These are phyloP conservation scores for Barbarea vulgaris DNA, from an alignment of 345 rosid species.

Conservation along the genomic window DNA sequence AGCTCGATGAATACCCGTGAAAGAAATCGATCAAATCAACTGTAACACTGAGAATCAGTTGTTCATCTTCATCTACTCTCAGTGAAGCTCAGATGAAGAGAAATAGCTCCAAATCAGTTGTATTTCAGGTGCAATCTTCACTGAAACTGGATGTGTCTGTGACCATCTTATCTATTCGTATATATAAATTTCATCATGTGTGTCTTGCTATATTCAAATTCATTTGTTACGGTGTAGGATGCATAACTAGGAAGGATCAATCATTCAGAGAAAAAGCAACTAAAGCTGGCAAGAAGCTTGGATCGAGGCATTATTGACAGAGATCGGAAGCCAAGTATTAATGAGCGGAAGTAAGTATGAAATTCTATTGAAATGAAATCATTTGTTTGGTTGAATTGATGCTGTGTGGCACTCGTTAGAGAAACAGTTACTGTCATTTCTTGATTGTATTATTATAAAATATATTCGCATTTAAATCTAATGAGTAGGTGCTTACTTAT, in stretches of 20 bases:
- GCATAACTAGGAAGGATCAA: conserved; percentile 87
- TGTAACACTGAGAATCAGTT: no score
- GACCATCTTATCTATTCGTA: not conserved
- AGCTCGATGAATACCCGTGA: no score
- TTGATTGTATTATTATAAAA: not conserved
- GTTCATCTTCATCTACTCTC: no score
- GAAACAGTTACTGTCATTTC: conserved; percentile 1
- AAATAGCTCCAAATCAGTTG: no score
- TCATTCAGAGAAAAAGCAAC: conserved; percentile 93
- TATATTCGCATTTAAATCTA: conserved; percentile 18
- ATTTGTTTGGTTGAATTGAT: not conserved
- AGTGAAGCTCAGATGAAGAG: no score
- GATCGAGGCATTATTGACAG: conserved; percentile 95
- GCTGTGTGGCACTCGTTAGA: not conserved
- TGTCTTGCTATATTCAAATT: conserved; percentile 20
- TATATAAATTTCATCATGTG: not conserved
- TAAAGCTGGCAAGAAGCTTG: conserved; percentile 94
- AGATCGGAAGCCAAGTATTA: conserved; percentile 87
- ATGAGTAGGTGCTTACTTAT: conserved; percentile 15
- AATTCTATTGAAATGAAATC: no score
- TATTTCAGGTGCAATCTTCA: no score
- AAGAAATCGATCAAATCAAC: no score
- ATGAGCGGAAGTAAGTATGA: conserved; percentile 76
- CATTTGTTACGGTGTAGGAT: conserved; percentile 77
- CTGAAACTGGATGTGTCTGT: conserved; percentile 12